Base-by-base conservation (phyloP, 176 grass and related monocot genomes). In the maize (Zea mays) region DNA sequence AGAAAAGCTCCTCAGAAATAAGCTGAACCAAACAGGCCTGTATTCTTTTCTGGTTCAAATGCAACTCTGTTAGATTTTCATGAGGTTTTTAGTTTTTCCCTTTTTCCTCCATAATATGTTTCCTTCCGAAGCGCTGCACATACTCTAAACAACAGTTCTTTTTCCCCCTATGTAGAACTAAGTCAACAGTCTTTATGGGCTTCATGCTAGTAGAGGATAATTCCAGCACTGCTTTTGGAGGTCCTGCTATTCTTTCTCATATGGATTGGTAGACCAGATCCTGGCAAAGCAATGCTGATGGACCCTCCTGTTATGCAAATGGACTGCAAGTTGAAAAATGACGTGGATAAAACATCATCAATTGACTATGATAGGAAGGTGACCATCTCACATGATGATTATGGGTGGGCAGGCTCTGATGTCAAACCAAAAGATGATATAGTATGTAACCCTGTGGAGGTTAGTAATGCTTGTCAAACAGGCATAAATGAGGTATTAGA, bases 241-340 rank as follows among this genome's bases (percentile, higher is more conserved):
- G 36, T 65, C 77, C 55, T 73, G 77, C 71, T 63, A 47, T 74
- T 70, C 27, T 67, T 77, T 70, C 60, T 70, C 60, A 5, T 52
- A 74, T 67, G 64, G 57, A 71, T 47, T 77, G 15, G 9, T 61
- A 52, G 50, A 76, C 33, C 69, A 69, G 71, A 73, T 64, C 69
- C 63, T 81, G 77, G 12, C 75, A 69, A 69, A 86, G 92, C 83
- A 82, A 86, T 86, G 83, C 85, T 94, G 55, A 90, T 90, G 78
- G 88, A 94, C 74, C 72, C 85, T 70, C 74, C 85, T 80, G 86
- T 88, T 83, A 82, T 86, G 72, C 85, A 85, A 81, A 67, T 87
- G 46, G 88, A 93, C 66, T 83, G 49, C 75, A 83, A 85, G 54
- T n/a, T 82, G 49, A 75, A 85, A 79, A 90, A 64, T 76, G 75